Evolutionary conservation across 2,329 filamentous ascomycete species (phyloP).

Genomic region (Xylaria sp.): DNA sequence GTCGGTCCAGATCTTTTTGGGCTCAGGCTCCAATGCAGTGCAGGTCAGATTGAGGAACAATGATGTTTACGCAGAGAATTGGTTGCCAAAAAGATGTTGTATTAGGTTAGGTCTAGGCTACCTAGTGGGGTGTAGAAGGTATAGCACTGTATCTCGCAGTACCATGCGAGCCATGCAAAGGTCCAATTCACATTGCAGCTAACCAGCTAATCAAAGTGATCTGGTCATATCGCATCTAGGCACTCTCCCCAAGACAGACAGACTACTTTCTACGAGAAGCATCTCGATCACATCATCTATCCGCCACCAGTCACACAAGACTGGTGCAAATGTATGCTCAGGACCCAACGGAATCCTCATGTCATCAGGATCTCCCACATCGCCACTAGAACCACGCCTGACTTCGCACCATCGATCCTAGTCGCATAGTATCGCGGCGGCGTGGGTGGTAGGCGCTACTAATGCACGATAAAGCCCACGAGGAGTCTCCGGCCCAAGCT

Average conservation of each 20-base stretch:
- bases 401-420: constrained; percentile 4
- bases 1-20: constrained; percentile 1
- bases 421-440: not conserved
- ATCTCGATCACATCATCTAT: not conserved
- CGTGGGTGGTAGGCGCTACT: constrained; percentile 4
- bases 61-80: too few relatives aligned
- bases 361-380: not conserved
- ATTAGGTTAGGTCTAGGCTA: too few relatives aligned
- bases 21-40: constrained; percentile 1
- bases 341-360: too few relatives aligned
- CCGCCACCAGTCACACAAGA: not conserved
- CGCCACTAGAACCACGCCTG: constrained; percentile 3
- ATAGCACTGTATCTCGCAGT: too few relatives aligned
- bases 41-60: not conserved
- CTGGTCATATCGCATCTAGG: not conserved
- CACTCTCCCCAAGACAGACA: not conserved
- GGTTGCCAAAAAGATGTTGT: too few relatives aligned
- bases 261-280: not conserved
- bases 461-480: not conserved
- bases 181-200: not conserved
- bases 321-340: too few relatives aligned
- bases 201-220: not conserved
- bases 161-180: not conserved
- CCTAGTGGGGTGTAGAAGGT: too few relatives aligned
- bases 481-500: not conserved